Evolutionary conservation across 1,284 basidiomycete species (phyloP), one percentile per base, ranked within the genome.

Genomic region (Tylopilus orsonianus): DNA sequence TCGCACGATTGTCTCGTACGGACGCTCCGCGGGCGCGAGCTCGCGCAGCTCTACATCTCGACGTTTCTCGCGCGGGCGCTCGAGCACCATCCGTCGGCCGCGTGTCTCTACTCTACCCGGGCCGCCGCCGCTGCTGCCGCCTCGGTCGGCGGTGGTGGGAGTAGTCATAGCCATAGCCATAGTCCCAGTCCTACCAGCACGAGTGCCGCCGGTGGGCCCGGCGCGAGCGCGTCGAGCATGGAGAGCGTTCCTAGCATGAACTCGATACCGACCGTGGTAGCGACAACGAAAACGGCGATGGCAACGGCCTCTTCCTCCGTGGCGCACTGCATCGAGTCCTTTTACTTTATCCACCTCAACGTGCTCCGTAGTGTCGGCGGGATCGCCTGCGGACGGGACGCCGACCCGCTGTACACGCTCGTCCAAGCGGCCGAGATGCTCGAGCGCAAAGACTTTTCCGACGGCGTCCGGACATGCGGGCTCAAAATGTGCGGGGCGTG

Each of bases 311-410:
- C 13, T 16, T 56, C 57, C 43, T 22, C 33, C 38, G 52, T 50
- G 44, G 66, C 37, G 54, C 67, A 54, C 23, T 88, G 86, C 65
- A 70, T 71, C 50, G 82, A 87, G 51, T 84, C 85, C 12, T 86
- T 84, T 67, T 84, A 86, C 65, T 85, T 82, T 62, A 80, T 89
- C 68, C 79, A 79, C 69, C 75, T 88, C 50, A 87, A 88, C 61
- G 68, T 85, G 23, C 68, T 87, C 36, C 79, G 86, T 45, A 76
- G 81, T 20, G 75, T 88, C 41, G 80, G 83, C 1, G 85, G 86
- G 0, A 80, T 88, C 52, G 78, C 84, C 2, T 75, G 71, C 46
- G 86, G 86, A 37, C 72, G 86, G 24, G 85, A 88, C 58, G 85
- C 81, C 4, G 85, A 88, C 59, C 82, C 84, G 49, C 65, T 88